A percentile compares a stretch with the other conserved stretches of the same genome.
Conservation (phyloP, 352 stramenopile species). For the Thraustochytrium sp. region DNA sequence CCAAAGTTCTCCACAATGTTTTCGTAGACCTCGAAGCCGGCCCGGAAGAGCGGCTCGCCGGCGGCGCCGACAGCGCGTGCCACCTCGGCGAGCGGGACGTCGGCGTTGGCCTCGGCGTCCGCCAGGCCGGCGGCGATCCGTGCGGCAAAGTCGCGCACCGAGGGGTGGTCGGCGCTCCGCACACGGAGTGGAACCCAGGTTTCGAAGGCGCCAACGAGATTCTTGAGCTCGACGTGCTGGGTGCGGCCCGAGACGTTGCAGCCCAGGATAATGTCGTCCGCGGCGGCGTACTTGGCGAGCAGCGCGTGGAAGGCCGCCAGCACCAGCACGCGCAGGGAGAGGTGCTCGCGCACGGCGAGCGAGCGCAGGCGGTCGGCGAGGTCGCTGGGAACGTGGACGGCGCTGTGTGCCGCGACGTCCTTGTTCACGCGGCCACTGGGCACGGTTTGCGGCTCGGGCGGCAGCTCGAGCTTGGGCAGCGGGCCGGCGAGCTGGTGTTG, state of each 20-base stretch:
- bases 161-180: conserved; percentile 16
- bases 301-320: not conserved
- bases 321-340: not conserved
- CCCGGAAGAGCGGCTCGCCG: conserved; percentile 13
- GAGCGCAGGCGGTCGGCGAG: not conserved
- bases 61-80: not conserved
- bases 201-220: conserved; percentile 26
- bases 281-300: not conserved
- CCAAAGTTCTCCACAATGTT: conserved; percentile 18
- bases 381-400: not conserved
- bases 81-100: not conserved
- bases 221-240: conserved; percentile 24
- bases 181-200: conserved; percentile 10
- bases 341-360: not conserved
- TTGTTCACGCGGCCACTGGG: not conserved
- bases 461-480: conserved; percentile 12
- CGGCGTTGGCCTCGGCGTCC: not conserved
- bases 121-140: not conserved
- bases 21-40: conserved; percentile 16
- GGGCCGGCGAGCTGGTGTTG: not conserved
- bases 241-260: conserved; percentile 6
- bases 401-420: not conserved
- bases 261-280: conserved; percentile 10
- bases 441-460: not conserved
- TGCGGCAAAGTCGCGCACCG: not conserved